Evolutionary conservation across 139 green algal species (phyloP), one percentile per base, ranked within the genome.

Genomic region (Dunaliella primolecta): DNA sequence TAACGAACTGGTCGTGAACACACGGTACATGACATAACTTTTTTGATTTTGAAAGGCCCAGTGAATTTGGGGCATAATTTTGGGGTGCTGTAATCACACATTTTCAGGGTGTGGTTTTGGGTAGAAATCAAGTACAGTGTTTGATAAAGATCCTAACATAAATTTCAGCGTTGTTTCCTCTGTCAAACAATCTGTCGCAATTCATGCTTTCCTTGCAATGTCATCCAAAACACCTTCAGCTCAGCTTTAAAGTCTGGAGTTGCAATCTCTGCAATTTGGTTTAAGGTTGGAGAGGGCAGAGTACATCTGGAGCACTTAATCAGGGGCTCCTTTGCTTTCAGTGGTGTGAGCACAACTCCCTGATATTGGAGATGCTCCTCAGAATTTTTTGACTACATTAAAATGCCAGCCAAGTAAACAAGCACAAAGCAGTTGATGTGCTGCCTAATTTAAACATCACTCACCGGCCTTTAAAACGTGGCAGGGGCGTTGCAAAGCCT

Each of bases 401-500:
- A 34, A 20, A 90, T 83, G 33, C 90, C 86, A 83, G 90, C 86
- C 0, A 92, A 31, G 74, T 88, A 92, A 0, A 88, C 71, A 2
- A 88, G 15, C 0, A 88, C 83, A 57, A 81, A 88, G 2, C 83
- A 81, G 71, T 36, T 38, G 24, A 88, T 0, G 25, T 79, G 2
- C 0, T 29, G 64, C n/a, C 20, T 0, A 3, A 90, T n/a, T n/a
- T n/a, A 85, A 1, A 88, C 56, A 1, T 34, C 30, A 34, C 88
- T 85, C 24, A 94, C 92, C 2, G 87, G 2, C 21, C 30, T 23
- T 36, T 91, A 84, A 57, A 93, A 95, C 1, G 85, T 88, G 2
- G 86, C 75, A 1, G 91, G n/a, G 1, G 91, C 91, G 77, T 94
- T 94, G 25, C 72, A 84, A 7, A 94, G 81, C 0, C 92, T 88